Base-by-base conservation (phyloP, 805 yeast species). In the Lipomyces orientalis region DNA sequence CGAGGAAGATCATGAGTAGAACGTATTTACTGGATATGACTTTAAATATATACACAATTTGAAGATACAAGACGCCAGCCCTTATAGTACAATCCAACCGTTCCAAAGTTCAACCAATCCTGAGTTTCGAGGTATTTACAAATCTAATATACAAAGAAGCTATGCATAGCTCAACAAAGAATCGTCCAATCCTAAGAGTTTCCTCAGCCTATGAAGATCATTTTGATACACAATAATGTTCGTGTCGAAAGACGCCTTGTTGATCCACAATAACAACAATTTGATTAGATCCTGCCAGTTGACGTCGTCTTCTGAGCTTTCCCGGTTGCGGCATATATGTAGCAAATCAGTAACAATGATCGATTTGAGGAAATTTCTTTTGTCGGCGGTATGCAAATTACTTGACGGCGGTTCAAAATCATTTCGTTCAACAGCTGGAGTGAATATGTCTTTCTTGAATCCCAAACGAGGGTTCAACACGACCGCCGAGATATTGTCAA, bases 1-100 rank as follows among this genome's bases (percentile, higher is more conserved):
- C 2, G 84, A 82, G 68, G 80, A 76, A 22, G 85, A 81, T 25
- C 89, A 86, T 70, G 63, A 71, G 19, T 66, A 52, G 33, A 16
- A 58, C 2, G 2, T 22, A 58, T 39, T 35, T 37, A 43, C 49
- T 35, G 39, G 19, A 35, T 58, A 58, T 34, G 35, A 25, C 7
- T 4, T 9, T 35, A n/a, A 5, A 35, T 58, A 25, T 58, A 58
- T 58, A 58, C 25, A 31, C 25, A 6, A 33, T 43, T 22, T 43
- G 22, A 16, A 43, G 49, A 43, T 43, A n/a, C 49, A 43, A 43
- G 49, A n/a, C 49, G 49, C 49, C 49, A 16, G 49, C 49, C 49
- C 22, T 2, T 16, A 16, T 43, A 43, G 49, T 43, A 43, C 49
- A 43, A 12, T 16, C 49, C 25, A 43, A 16, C 19, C 49, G 9